Evolutionary conservation across 2,329 filamentous ascomycete genomes (phyloP).

Genomic region (Sporothrix pseudoabietina): DNA sequence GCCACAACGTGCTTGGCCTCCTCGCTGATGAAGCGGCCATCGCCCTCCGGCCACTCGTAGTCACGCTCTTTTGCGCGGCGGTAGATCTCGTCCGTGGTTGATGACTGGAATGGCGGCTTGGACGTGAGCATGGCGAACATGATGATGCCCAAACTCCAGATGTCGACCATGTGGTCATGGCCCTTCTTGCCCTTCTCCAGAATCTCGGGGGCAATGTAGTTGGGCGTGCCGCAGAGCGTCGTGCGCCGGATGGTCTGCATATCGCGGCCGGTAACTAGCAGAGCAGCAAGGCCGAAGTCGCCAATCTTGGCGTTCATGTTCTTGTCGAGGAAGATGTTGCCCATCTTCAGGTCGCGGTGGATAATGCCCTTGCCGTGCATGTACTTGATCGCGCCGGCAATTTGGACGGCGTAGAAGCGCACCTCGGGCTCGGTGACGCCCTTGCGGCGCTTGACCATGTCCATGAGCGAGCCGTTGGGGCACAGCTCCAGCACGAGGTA

Average conservation of each 20-base stretch:
- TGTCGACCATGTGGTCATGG: conserved; percentile 96
- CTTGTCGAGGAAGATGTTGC: conserved; percentile 92
- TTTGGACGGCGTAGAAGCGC: conserved; percentile 89
- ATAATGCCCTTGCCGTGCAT: conserved; percentile 96
- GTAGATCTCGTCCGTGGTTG: conserved; percentile 84
- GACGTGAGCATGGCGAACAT: conserved; percentile 98
- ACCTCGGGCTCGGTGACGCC: conserved; percentile 92
- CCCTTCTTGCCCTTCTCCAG: conserved; percentile 91
- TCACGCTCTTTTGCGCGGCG: conserved; percentile 68
- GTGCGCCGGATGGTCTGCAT: conserved; percentile 81
- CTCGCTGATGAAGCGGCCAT: conserved; percentile 70
- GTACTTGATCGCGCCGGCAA: conserved; percentile 96
- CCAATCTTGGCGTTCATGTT: conserved; percentile 98
- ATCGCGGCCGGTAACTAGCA: conserved; percentile 89
- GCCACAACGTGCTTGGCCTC: conserved; percentile 79
- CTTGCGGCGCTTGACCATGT: conserved; percentile 92
- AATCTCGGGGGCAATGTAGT: conserved; percentile 97
- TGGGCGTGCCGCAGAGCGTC: conserved; percentile 94
- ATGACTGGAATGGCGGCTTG: conserved; percentile 93
- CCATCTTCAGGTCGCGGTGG: conserved; percentile 95
- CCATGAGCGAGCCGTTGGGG: conserved; percentile 93
- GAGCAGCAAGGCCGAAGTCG: conserved; percentile 91
- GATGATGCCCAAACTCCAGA: conserved; percentile 98
- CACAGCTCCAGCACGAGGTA: conserved; percentile 95
- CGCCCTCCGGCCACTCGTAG: conserved; percentile 75